Percentiles rank a stretch among this genome's conserved stretches.
Conservation (phyloP, 2,329 filamentous ascomycete species). For the Akanthomyces lecanii region DNA sequence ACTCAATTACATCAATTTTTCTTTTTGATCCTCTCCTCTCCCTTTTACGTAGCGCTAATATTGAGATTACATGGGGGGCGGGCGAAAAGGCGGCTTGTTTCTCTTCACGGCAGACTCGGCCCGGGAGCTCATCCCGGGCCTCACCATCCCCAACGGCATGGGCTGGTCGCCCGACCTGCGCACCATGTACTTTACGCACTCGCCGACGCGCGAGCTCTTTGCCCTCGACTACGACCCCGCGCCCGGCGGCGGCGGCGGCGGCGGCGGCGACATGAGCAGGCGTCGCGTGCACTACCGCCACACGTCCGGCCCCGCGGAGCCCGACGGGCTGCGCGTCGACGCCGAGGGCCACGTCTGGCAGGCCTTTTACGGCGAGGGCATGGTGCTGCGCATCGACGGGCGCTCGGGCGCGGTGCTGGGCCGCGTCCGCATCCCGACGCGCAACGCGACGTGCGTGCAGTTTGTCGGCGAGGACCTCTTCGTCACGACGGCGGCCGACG, state of each 20-base stretch:
- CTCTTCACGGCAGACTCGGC: conserved; percentile 61
- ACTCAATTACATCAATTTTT: too few species aligned
- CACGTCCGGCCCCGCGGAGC: conserved; percentile 55
- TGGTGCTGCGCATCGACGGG: conserved; percentile 66
- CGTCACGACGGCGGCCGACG: conserved; percentile 71
- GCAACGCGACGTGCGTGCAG: conserved; percentile 74
- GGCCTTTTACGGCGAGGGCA: conserved; percentile 73
- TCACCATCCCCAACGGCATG: conserved; percentile 81
- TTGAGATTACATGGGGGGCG: not conserved
- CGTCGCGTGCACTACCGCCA: conserved; percentile 70
- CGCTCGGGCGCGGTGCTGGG: conserved; percentile 67
- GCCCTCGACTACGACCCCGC: conserved; percentile 67
- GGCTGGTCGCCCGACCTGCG: conserved; percentile 71
- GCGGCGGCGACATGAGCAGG: conserved; percentile 50
- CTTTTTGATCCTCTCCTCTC: not conserved
- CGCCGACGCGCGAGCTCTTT: conserved; percentile 64
- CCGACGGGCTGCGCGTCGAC: conserved; percentile 84
- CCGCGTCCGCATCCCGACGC: conserved; percentile 70
- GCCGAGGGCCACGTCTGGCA: conserved; percentile 84
- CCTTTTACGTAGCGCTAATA: not conserved
- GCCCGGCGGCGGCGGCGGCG: conserved; percentile 61
- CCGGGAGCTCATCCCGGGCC: conserved; percentile 55
- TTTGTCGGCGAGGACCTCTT: conserved; percentile 73
- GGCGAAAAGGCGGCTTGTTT: conserved; percentile 59
- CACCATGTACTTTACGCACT: conserved; percentile 81